Evolutionary conservation across 176 grass and related monocot genomes (phyloP).

Genomic region (Tillandsia leiboldiana): DNA sequence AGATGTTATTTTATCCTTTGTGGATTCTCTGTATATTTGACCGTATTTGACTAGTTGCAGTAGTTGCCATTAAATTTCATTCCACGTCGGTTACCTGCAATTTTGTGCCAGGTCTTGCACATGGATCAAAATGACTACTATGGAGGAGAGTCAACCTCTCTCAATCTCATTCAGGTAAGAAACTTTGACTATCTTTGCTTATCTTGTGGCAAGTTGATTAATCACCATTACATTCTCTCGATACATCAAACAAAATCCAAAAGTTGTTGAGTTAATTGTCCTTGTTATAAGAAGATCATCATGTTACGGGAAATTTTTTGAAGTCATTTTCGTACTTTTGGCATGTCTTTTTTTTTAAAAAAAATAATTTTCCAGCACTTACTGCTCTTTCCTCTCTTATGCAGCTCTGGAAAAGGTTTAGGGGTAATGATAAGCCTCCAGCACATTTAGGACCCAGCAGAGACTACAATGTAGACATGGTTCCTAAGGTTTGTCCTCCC

Average conservation of each 20-base stretch:
- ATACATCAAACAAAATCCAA: background rate
- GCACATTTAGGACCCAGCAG: slow-evolving; percentile 69
- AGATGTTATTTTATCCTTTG: background rate
- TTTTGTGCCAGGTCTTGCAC: slow-evolving; percentile 16
- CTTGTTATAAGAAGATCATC: background rate
- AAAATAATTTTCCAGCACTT: background rate
- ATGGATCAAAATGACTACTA: slow-evolving; percentile 27
- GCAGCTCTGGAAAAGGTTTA: slow-evolving; percentile 90
- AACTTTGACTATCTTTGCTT: background rate
- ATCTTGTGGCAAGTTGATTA: background rate
- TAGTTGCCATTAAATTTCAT: slow-evolving; percentile 4
- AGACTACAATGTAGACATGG: slow-evolving; percentile 95
- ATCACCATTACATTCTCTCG: background rate
- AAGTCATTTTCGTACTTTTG: background rate
- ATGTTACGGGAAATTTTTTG: background rate
- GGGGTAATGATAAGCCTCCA: slow-evolving; percentile 79
- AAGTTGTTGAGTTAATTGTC: background rate
- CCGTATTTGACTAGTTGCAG: background rate
- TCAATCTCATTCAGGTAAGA: slow-evolving; percentile 25
- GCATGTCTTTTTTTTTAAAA: background rate
- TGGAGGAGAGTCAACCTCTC: slow-evolving; percentile 18
- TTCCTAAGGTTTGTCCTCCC: slow-evolving; percentile 54
- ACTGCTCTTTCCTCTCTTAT: background rate
- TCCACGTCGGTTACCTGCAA: background rate
- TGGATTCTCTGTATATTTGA: background rate